Percentiles rank a stretch among this genome's conserved stretches.
phyloP scores from a whole-genome alignment of 441 rosid genomes.

The Pelargonium myrrhifolium region DNA sequence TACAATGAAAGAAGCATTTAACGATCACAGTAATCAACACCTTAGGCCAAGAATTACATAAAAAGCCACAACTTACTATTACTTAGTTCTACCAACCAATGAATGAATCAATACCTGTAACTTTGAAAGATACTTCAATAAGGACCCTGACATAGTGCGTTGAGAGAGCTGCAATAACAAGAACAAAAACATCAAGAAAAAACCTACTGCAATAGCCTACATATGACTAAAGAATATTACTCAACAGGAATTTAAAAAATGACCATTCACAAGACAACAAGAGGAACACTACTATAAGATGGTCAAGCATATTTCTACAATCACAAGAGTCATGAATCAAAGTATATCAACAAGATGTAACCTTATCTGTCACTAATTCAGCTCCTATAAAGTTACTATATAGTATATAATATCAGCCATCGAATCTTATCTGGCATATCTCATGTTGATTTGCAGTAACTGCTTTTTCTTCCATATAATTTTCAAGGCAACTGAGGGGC shows the following conservation, averaged over 20 bases:
- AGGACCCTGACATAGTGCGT: slow-evolving; percentile 84
- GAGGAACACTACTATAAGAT: neutral
- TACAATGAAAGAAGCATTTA: neutral
- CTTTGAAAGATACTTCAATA: slow-evolving; percentile 91
- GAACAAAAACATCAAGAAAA: slow-evolving; percentile 15
- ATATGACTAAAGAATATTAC: neutral
- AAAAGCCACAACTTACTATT: neutral
- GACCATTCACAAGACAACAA: neutral
- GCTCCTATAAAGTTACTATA: no score
- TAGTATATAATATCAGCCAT: no score
- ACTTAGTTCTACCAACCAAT: slow-evolving; percentile 12
- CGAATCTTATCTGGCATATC: no score
- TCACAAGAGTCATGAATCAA: neutral
- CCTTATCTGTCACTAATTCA: no score
- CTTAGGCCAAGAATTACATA: neutral
- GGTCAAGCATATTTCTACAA: slow-evolving; percentile 2
- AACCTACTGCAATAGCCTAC: slow-evolving; percentile 11
- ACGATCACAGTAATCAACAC: neutral
- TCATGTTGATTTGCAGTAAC: no score
- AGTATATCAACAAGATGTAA: slow-evolving; percentile 3
- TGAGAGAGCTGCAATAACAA: slow-evolving; percentile 81
- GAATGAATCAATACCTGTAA: slow-evolving; percentile 56
- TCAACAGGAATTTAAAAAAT: neutral
- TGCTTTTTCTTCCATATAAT: no score
- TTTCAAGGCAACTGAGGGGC: no score